Conservation (phyloP, 2,329 filamentous ascomycete genomes). For the Ceratocystis huliohia region DNA sequence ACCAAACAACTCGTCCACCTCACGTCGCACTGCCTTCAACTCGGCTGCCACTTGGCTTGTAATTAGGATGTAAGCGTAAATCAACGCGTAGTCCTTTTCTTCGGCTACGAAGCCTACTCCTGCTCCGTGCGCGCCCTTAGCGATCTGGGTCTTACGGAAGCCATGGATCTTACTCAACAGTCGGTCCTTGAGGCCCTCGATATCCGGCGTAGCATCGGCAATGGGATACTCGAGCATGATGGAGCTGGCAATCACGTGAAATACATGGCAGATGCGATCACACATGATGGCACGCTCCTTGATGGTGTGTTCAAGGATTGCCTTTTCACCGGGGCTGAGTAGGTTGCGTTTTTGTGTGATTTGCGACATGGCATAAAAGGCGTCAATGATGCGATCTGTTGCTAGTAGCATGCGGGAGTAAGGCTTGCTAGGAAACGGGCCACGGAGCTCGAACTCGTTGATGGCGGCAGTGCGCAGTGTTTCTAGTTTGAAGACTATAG, state of each 20-base stretch:
- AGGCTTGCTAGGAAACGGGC: conserved; percentile 66
- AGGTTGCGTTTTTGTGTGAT: conserved; percentile 70
- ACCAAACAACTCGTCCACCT: conserved; percentile 52
- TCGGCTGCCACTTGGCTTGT: conserved; percentile 55
- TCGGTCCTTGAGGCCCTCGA: conserved; percentile 66
- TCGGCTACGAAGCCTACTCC: conserved; percentile 36
- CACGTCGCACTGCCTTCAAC: conserved; percentile 45
- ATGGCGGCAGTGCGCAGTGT: conserved; percentile 57
- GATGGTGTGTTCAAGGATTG: conserved; percentile 65
- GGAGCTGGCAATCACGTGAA: conserved; percentile 74
- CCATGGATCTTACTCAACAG: conserved; percentile 78
- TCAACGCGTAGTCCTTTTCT: conserved; percentile 74
- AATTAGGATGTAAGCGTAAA: conserved; percentile 78
- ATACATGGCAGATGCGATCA: conserved; percentile 79
- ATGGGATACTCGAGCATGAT: conserved; percentile 92
- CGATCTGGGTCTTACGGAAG: conserved; percentile 59
- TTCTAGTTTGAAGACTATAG: conserved; percentile 53
- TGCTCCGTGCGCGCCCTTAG: conserved; percentile 21
- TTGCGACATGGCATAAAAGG: conserved; percentile 92
- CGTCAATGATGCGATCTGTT: conserved; percentile 75
- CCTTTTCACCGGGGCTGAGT: conserved; percentile 66
- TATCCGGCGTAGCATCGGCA: conserved; percentile 74
- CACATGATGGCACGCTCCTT: conserved; percentile 71
- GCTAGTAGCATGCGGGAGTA: conserved; percentile 64
- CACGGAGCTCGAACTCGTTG: conserved; percentile 79